These are phyloP conservation scores for Chlamydomonas sphaeroides DNA, from an alignment of 139 green algal genomes.

Conservation along the genomic window DNA sequence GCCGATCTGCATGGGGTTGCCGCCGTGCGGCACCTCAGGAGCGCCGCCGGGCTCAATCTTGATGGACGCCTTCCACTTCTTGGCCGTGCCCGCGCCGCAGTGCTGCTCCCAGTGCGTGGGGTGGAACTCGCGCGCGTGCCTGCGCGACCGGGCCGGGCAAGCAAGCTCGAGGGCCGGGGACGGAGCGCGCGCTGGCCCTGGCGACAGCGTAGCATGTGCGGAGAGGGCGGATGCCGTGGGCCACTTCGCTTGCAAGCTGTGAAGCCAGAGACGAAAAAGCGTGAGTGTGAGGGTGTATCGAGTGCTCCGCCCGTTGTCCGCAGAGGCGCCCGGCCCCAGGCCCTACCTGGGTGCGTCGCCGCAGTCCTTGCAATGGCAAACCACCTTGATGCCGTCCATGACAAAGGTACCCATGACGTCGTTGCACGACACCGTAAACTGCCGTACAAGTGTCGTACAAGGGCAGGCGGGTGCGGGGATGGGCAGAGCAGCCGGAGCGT, in stretches of 20 bases:
- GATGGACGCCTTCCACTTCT: slow-evolving; percentile 86
- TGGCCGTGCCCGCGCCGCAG: slow-evolving; percentile 65
- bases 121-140: slow-evolving; percentile 11
- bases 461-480: no score
- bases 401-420: slow-evolving; percentile 49
- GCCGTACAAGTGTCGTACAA: no score
- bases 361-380: slow-evolving; percentile 60
- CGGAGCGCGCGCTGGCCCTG: no score
- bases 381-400: slow-evolving; percentile 54
- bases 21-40: slow-evolving; percentile 44
- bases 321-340: not conserved
- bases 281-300: slow-evolving; percentile 38
- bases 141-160: no score
- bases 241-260: no score
- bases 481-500: no score
- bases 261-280: not conserved
- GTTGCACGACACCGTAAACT: slow-evolving; percentile 63
- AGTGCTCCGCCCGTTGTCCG: no score
- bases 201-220: no score
- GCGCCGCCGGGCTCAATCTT: slow-evolving; percentile 56
- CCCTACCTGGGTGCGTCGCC: not conserved
- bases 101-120: slow-evolving; percentile 70
- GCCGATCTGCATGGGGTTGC: slow-evolving; percentile 57
- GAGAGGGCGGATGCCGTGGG: no score
- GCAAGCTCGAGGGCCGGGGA: no score